These are phyloP conservation scores for Dothidotthia symphoricarpi DNA, from an alignment of 2,329 filamentous ascomycete species.

Conservation along the genomic window DNA sequence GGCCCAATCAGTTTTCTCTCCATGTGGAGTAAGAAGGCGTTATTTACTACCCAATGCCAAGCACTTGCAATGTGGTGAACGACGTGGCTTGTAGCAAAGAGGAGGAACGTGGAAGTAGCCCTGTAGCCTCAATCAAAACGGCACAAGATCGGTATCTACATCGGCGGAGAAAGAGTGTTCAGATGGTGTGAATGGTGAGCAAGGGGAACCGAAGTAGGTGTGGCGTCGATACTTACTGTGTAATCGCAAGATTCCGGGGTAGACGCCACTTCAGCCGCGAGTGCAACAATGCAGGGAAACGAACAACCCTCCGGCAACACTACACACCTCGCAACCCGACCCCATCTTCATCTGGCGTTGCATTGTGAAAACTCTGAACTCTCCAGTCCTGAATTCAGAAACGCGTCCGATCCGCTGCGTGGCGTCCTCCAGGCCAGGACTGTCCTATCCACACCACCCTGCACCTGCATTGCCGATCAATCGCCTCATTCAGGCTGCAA, in stretches of 20 bases:
- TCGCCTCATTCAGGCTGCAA: conserved; percentile 31
- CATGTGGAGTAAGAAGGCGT: too few relatives aligned
- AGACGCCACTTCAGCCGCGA: conserved; percentile 1
- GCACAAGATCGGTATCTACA: too few relatives aligned
- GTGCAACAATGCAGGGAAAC: conserved; percentile 10
- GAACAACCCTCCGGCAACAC: conserved; percentile 17
- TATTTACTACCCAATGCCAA: too few relatives aligned
- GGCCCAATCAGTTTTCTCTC: too few relatives aligned
- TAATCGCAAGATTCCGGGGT: background rate
- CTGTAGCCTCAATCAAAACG: conserved; percentile 1
- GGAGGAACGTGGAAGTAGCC: conserved; percentile 4
- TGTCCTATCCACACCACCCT: too few relatives aligned
- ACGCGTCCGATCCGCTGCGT: too few relatives aligned
- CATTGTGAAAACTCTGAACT: conserved; percentile 9
- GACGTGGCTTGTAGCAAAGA: conserved; percentile 9
- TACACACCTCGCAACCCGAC: conserved; percentile 25
- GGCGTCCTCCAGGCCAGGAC: too few relatives aligned
- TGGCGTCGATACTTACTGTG: background rate
- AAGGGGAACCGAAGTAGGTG: too few relatives aligned
- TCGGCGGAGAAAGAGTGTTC: too few relatives aligned
- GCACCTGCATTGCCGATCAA: conserved; percentile 14
- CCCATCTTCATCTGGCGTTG: conserved; percentile 15
- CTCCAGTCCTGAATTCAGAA: background rate
- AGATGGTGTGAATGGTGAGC: too few relatives aligned
- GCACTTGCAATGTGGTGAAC: background rate